Percentiles rank a stretch among this genome's conserved stretches.
These are phyloP conservation scores for Alternaria metachromatica DNA, from an alignment of 2,329 filamentous ascomycete species.

Conservation along the genomic window DNA sequence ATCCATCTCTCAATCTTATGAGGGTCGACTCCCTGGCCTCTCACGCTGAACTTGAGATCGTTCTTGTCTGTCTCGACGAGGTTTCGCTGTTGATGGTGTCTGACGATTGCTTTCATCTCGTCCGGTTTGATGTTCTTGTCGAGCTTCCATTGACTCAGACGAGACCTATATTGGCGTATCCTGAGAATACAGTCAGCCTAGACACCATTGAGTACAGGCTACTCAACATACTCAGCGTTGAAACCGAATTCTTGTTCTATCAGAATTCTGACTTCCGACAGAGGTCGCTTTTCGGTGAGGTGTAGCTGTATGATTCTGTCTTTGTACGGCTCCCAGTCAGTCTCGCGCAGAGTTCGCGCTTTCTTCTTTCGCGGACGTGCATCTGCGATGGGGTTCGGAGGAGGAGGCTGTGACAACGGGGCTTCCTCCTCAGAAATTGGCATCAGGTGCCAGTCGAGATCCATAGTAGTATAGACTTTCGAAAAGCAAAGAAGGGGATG, in stretches of 20 bases:
- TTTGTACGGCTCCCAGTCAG: background rate
- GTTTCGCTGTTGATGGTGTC: slow-evolving; percentile 25
- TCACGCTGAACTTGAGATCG: background rate
- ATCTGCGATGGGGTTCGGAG: background rate
- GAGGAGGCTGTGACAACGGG: background rate
- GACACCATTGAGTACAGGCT: background rate
- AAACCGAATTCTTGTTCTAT: background rate
- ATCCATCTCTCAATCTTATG: background rate
- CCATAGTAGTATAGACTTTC: background rate
- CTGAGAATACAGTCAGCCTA: background rate
- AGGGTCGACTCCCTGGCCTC: background rate
- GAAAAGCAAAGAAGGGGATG: background rate
- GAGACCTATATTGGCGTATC: background rate
- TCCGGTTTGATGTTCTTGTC: slow-evolving; percentile 30
- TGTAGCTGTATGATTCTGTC: background rate
- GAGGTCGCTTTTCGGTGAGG: background rate
- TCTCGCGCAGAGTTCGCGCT: background rate
- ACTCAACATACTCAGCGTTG: background rate
- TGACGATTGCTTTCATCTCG: slow-evolving; percentile 31
- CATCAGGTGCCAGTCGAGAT: background rate
- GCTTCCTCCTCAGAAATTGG: background rate
- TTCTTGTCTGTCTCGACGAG: slow-evolving; percentile 20
- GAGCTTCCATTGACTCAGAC: slow-evolving; percentile 12
- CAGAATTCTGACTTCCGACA: background rate
- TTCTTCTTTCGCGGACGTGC: background rate